A percentile compares a stretch with the other conserved stretches of the same genome.
These are phyloP conservation scores for Cladosporium austrohemisphaericum DNA, from an alignment of 2,329 filamentous ascomycete genomes.

Conservation along the genomic window DNA sequence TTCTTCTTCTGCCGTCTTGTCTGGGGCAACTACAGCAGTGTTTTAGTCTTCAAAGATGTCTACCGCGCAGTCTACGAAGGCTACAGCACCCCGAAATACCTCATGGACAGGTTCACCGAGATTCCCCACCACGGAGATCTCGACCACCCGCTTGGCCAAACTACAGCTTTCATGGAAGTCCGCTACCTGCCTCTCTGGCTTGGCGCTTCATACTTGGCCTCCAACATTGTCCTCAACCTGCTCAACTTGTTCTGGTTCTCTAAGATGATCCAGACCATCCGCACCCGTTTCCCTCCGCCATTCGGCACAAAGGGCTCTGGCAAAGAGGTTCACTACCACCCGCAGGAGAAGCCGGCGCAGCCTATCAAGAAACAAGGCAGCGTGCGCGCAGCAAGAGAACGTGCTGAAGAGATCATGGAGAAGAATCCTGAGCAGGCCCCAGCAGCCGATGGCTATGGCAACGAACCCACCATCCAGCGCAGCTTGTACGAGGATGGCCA, in stretches of 20 bases:
- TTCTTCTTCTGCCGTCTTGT: constrained; percentile 76
- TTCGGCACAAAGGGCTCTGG: constrained; percentile 40
- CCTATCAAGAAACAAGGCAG: constrained; percentile 20
- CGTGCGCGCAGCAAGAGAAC: constrained; percentile 25
- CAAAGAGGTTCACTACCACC: constrained; percentile 26
- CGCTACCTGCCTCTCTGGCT: constrained; percentile 64
- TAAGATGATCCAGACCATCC: constrained; percentile 78
- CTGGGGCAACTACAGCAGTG: constrained; percentile 68
- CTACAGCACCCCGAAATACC: constrained; percentile 19
- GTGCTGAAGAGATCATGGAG: constrained; percentile 20
- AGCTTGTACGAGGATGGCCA: constrained; percentile 26
- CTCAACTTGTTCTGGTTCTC: constrained; percentile 83
- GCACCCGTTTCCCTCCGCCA: constrained; percentile 67
- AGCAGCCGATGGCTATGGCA: constrained; percentile 2
- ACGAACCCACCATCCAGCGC: constrained; percentile 16
- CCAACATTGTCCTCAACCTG: constrained; percentile 68
- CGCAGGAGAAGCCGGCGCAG: constrained; percentile 24
- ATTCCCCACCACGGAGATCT: constrained; percentile 19
- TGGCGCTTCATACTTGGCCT: constrained; percentile 61
- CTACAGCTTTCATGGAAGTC: constrained; percentile 27
- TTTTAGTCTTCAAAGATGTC: constrained; percentile 67
- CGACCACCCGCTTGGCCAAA: constrained; percentile 24
- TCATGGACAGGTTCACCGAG: constrained; percentile 6
- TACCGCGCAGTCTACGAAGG: constrained; percentile 43
- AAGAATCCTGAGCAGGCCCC: constrained; percentile 5